These are phyloP conservation scores for Begonia loranthoides DNA, from an alignment of 306 rosid genomes.

Conservation along the genomic window DNA sequence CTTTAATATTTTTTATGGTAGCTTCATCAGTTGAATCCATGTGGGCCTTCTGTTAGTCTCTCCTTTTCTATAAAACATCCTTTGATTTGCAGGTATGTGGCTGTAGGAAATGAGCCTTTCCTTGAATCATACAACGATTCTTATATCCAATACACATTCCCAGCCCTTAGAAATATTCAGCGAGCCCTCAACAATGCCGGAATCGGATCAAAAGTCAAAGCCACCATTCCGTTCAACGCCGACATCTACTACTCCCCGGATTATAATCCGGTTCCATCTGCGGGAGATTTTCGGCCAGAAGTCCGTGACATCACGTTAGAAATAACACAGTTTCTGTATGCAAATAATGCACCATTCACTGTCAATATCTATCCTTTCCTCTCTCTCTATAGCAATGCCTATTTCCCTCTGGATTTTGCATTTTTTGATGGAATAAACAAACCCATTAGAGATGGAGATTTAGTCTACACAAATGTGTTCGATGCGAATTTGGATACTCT, in stretches of 20 bases:
- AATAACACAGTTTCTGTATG: conserved; percentile 43
- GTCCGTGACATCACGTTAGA: conserved; percentile 39
- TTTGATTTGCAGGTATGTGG: conserved; percentile 55
- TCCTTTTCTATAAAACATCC: conserved; percentile 3
- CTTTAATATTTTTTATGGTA: too few species aligned
- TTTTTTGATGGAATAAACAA: conserved; percentile 60
- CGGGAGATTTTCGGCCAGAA: conserved; percentile 78
- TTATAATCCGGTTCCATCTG: conserved; percentile 70
- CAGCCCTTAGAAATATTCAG: conserved; percentile 75
- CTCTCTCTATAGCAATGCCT: conserved; percentile 51
- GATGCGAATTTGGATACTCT: conserved; percentile 81
- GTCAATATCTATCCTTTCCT: conserved; percentile 87
- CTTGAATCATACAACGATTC: conserved; percentile 67
- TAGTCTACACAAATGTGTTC: conserved; percentile 59
- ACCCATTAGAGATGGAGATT: conserved; percentile 50
- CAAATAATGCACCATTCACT: conserved; percentile 58
- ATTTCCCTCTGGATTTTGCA: conserved; percentile 80
- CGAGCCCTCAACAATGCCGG: conserved; percentile 54
- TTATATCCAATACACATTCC: conserved; percentile 45
- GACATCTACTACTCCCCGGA: conserved; percentile 78
- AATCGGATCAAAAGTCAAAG: conserved; percentile 50
- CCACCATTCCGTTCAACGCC: conserved; percentile 90
- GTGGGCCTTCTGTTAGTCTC: not conserved
- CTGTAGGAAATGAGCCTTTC: conserved; percentile 93
- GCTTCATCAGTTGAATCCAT: too few species aligned